Evolutionary conservation across 768 basidiomycete species (phyloP), one percentile per base, ranked within the genome.

Genomic region (Galerina marginata): DNA sequence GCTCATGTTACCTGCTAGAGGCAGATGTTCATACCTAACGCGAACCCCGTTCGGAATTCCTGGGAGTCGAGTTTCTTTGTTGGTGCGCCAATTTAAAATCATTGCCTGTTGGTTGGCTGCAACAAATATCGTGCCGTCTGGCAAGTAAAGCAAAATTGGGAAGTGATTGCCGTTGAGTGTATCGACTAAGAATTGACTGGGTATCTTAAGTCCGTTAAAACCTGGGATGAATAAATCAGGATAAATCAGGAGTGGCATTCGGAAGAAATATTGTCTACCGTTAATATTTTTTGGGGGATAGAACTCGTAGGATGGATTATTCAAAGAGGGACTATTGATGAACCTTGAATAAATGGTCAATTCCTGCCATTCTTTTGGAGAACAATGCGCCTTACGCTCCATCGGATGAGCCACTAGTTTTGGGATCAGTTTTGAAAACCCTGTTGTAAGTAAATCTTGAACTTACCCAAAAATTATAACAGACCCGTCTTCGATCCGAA

Each of bases 11-110:
- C 20, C 11, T 23, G 26, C 46, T 12, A 47, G 20, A n/a, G 2
- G 20, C 20, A 20, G 16, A 15, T 47, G 11, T 15, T 47, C 20
- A 2, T 25, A 49, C 47, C 47, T 49, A 26, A 49, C 47, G n/a
- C 47, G 47, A 29, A 49, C 47, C 25, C 47, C 47, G 47, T 49
- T 49, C 10, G 47, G 47, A 29, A 49, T 49, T 49, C 47, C 47
- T 20, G 47, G 47, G 7, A 49, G 47, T 11, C 47, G 9, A 4
- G 23, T 49, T 26, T 49, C 47, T 26, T n/a, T 49, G 47, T 49
- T 49, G 10, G 20, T 49, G 25, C 47, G 47, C 47, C 47, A 49
- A 33, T 49, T 49, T 6, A 49, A 29, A 10, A 49, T 49, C 47
- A 49, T 49, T 12, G 47, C 47, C 23, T 49, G 47, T n/a, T 49